phyloP scores from a whole-genome alignment of 306 rosid species.

The Dryas octopetala region DNA sequence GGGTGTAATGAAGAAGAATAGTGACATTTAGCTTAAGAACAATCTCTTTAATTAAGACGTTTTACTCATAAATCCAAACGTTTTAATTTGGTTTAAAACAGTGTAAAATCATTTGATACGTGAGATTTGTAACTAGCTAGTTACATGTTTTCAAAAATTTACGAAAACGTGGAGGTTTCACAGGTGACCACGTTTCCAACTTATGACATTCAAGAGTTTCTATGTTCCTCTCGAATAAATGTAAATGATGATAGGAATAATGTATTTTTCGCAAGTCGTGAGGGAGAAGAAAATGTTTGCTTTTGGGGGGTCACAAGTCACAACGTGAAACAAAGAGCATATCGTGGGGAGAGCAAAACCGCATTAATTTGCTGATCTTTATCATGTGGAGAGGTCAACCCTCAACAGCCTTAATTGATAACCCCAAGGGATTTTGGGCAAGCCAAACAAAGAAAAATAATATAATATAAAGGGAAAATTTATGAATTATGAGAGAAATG shows the following conservation, averaged over 20 bases:
- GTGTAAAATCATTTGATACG: no score
- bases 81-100: no score
- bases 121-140: no score
- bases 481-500: no score
- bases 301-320: background rate
- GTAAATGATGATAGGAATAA: background rate
- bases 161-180: background rate
- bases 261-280: constrained; percentile 17
- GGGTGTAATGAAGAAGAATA: no score
- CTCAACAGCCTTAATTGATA: background rate
- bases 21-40: no score
- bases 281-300: constrained; percentile 32
- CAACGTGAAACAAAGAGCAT: constrained; percentile 19
- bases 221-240: background rate
- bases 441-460: no score
- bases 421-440: constrained; percentile 9
- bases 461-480: no score
- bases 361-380: constrained; percentile 2
- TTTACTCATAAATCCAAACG: no score
- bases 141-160: no score
- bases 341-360: constrained; percentile 21
- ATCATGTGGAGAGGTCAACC: constrained; percentile 13
- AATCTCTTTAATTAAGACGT: no score
- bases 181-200: background rate
- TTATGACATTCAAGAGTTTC: background rate